Evolutionary conservation across 75 land plant species (phyloP).

Genomic region (Cryptomeria japonica): DNA sequence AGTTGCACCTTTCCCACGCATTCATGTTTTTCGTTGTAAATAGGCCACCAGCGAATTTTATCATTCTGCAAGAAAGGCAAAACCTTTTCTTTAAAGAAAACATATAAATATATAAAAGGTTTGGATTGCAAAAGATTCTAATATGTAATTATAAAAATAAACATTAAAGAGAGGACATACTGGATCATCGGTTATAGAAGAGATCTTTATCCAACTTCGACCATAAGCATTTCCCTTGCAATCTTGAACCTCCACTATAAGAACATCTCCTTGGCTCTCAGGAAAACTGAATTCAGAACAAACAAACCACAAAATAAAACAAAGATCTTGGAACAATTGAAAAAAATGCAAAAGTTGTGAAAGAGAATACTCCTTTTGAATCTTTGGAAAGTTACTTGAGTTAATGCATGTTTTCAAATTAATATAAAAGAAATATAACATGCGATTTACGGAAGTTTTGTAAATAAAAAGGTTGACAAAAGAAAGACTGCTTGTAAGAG

Average conservation of each 20-base stretch:
- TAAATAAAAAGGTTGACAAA: neutral
- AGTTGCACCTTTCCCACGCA: constrained; percentile 81
- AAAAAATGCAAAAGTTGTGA: neutral
- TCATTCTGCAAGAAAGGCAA: constrained; percentile 48
- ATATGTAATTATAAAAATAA: neutral
- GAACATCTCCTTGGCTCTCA: constrained; percentile 69
- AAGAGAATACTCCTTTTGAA: neutral
- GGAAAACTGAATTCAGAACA: constrained; percentile 54
- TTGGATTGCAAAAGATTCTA: neutral
- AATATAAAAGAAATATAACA: neutral
- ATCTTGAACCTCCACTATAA: constrained; percentile 67
- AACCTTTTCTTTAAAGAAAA: neutral
- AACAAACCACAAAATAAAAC: neutral
- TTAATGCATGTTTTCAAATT: neutral
- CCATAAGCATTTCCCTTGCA: constrained; percentile 44
- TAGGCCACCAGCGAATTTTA: constrained; percentile 72
- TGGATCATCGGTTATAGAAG: constrained; percentile 55
- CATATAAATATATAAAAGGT: neutral
- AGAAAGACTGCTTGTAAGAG: neutral
- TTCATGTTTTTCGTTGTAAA: constrained; percentile 61
- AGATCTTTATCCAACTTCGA: constrained; percentile 46
- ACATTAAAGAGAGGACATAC: constrained; percentile 33
- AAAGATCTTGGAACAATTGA: neutral
- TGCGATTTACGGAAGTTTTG: neutral
- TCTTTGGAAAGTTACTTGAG: neutral